phyloP scores from a whole-genome alignment of 2,329 filamentous ascomycete species.

The Ophiocordyceps camponoti-saundersi region DNA sequence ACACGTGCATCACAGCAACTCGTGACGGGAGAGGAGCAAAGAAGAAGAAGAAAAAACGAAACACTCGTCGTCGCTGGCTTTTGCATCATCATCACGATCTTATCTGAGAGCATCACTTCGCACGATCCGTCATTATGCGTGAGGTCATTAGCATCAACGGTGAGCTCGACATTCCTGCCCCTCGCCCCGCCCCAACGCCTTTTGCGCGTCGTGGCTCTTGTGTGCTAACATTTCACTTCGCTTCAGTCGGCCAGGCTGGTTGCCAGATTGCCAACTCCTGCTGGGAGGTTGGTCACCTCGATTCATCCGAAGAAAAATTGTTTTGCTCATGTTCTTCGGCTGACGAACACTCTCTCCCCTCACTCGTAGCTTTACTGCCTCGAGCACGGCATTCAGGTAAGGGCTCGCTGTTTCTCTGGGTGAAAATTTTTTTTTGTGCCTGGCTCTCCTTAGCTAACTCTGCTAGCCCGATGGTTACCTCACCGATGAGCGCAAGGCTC shows the following conservation, averaged over 20 bases:
- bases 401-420: slow-evolving; percentile 10
- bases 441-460: slow-evolving; percentile 2
- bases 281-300: slow-evolving; percentile 75
- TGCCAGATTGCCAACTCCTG: slow-evolving; percentile 99
- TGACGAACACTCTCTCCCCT: background rate
- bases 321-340: background rate
- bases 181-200: slow-evolving; percentile 8
- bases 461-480: slow-evolving; percentile 90
- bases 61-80: slow-evolving; percentile 2
- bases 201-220: background rate
- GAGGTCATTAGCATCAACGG: slow-evolving; percentile 99
- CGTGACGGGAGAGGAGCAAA: slow-evolving; percentile 3
- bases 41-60: slow-evolving; percentile 4
- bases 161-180: slow-evolving; percentile 36
- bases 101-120: slow-evolving; percentile 2
- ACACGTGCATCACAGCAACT: slow-evolving; percentile 4
- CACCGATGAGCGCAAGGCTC: slow-evolving; percentile 91
- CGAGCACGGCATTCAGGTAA: slow-evolving; percentile 97
- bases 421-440: slow-evolving; percentile 3
- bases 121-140: slow-evolving; percentile 58
- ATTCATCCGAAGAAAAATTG: background rate
- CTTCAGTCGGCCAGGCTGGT: slow-evolving; percentile 93
- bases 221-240: slow-evolving; percentile 26
- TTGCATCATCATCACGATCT: slow-evolving; percentile 7
- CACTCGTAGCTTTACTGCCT: slow-evolving; percentile 87